These are phyloP conservation scores for Russula lepida DNA, from an alignment of 768 basidiomycete genomes.

Conservation along the genomic window DNA sequence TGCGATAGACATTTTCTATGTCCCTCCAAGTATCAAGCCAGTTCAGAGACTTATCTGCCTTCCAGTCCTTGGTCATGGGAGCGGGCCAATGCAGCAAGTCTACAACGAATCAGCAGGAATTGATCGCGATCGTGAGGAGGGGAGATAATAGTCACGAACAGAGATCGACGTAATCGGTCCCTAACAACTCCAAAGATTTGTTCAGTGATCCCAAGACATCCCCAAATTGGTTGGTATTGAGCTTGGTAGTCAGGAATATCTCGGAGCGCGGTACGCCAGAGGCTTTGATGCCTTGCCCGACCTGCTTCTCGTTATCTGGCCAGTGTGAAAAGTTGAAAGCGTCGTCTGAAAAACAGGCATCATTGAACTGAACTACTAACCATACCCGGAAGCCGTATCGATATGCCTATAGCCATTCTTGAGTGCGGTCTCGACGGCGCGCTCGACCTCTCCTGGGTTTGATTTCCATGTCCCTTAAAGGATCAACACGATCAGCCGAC, in stretches of 20 bases:
- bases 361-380: constrained; percentile 18
- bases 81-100: constrained; percentile 83
- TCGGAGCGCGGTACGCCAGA: constrained; percentile 64
- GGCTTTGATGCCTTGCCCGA: constrained; percentile 69
- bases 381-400: constrained; percentile 62
- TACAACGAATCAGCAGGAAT: constrained; percentile 23
- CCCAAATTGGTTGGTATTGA: constrained; percentile 55
- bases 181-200: constrained; percentile 57
- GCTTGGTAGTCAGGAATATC: constrained; percentile 77
- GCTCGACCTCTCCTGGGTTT: constrained; percentile 56
- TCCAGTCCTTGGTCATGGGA: constrained; percentile 50
- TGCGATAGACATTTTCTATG: constrained; percentile 62
- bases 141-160: constrained; percentile 34
- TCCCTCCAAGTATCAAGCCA: constrained; percentile 75
- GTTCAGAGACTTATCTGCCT: constrained; percentile 45
- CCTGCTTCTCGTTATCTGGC: constrained; percentile 62
- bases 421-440: constrained; percentile 69
- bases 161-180: constrained; percentile 71
- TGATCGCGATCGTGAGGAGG: background rate
- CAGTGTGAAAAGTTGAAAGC: background rate
- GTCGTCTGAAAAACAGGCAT: background rate
- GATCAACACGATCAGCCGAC: background rate
- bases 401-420: constrained; percentile 66
- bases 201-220: constrained; percentile 55
- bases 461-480: constrained; percentile 70